A percentile compares a stretch with the other conserved stretches of the same genome.
phyloP scores from a whole-genome alignment of 2,329 filamentous ascomycete genomes.

The Colletotrichum phormii region DNA sequence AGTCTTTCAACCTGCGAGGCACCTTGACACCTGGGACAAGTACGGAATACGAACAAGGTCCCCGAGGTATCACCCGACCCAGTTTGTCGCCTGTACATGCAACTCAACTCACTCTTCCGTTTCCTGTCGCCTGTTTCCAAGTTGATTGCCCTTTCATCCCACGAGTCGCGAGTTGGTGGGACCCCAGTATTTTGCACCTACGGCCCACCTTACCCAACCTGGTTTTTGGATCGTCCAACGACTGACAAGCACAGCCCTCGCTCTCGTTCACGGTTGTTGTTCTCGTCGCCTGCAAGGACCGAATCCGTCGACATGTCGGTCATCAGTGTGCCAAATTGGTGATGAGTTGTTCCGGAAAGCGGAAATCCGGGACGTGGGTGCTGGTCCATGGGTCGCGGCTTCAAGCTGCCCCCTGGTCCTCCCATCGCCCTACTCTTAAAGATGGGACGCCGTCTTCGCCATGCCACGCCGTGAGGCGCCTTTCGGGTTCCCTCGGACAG shows the following conservation, averaged over 20 bases:
- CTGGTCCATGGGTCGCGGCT: not conserved
- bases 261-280: not conserved
- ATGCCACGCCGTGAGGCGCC: not conserved
- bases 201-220: not conserved
- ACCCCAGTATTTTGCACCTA: not conserved
- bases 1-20: not conserved
- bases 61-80: not conserved
- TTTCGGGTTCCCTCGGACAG: not conserved
- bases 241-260: slow-evolving; percentile 4
- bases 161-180: slow-evolving; percentile 6
- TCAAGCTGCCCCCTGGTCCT: slow-evolving; percentile 1
- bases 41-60: not conserved
- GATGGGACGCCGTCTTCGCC: not conserved
- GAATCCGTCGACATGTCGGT: not conserved
- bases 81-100: not conserved
- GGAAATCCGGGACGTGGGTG: not conserved
- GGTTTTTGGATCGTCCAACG: not conserved
- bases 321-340: not conserved
- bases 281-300: not conserved
- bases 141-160: not conserved
- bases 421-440: not conserved
- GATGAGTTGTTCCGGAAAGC: not conserved
- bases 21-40: no score
- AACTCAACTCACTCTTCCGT: not conserved
- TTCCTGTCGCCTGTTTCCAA: not conserved